A percentile compares a stretch with the other conserved stretches of the same genome.
These are phyloP conservation scores for Phytophthora brassicae DNA, from an alignment of 352 stramenopile genomes.

Conservation along the genomic window DNA sequence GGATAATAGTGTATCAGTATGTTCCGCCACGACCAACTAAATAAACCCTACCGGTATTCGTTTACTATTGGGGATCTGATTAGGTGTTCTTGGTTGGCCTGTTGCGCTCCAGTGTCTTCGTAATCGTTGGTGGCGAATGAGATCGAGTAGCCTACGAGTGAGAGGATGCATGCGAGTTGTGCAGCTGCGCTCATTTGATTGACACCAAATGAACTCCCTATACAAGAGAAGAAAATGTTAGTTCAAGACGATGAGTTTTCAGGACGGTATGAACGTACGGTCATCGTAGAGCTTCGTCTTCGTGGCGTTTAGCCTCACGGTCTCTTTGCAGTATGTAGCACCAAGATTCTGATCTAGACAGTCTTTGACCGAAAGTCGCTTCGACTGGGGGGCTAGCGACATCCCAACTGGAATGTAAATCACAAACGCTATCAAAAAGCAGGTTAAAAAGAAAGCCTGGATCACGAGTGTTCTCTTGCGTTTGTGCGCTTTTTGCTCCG, in stretches of 20 bases:
- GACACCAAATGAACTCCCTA: slow-evolving; percentile 29
- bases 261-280: slow-evolving; percentile 23
- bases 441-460: slow-evolving; percentile 16
- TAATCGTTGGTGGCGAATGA: slow-evolving; percentile 52
- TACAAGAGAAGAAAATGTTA: background rate
- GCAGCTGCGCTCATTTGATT: slow-evolving; percentile 49
- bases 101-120: background rate
- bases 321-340: slow-evolving; percentile 47
- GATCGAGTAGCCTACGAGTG: slow-evolving; percentile 54
- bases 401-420: slow-evolving; percentile 42
- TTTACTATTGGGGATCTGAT: background rate
- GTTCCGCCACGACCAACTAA: too few relatives aligned
- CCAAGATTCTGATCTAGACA: slow-evolving; percentile 44
- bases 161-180: slow-evolving; percentile 57
- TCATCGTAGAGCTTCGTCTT: slow-evolving; percentile 60
- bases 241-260: background rate
- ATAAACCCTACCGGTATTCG: too few relatives aligned
- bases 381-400: slow-evolving; percentile 22
- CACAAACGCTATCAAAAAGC: slow-evolving; percentile 46
- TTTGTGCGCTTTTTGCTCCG: slow-evolving; percentile 8
- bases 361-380: slow-evolving; percentile 25
- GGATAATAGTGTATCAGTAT: slow-evolving; percentile 1
- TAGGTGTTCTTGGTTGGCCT: slow-evolving; percentile 5
- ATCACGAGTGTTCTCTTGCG: slow-evolving; percentile 26
- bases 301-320: slow-evolving; percentile 34